These are phyloP conservation scores for Zoysia japonica DNA, from an alignment of 176 grass and related monocot genomes.

Conservation along the genomic window DNA sequence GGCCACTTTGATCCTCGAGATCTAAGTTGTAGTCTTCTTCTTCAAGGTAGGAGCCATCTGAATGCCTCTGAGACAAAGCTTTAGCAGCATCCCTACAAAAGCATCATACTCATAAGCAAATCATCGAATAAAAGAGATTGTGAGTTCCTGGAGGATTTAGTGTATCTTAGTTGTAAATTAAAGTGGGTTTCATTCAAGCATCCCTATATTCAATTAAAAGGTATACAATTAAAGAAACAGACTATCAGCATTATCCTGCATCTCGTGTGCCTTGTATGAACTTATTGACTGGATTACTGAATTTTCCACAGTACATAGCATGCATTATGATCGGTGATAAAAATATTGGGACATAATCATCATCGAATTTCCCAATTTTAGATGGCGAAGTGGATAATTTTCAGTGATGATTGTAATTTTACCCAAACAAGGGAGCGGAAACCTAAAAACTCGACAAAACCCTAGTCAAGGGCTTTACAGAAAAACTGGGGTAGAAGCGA, in stretches of 20 bases:
- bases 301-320: background rate
- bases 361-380: slow-evolving; percentile 21
- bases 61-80: slow-evolving; percentile 79
- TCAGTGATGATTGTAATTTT: background rate
- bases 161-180: background rate
- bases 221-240: background rate
- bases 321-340: background rate
- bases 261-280: background rate
- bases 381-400: background rate
- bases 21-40: slow-evolving; percentile 86
- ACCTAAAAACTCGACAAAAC: background rate
- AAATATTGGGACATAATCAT: slow-evolving; percentile 13
- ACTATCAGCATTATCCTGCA: background rate
- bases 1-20: slow-evolving; percentile 91
- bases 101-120: background rate
- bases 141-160: background rate
- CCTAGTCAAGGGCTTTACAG: background rate
- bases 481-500: background rate
- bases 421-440: background rate
- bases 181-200: background rate
- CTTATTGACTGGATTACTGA: background rate
- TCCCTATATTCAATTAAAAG: slow-evolving; percentile 18
- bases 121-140: background rate
- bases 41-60: slow-evolving; percentile 73
- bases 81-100: slow-evolving; percentile 73